Base-by-base conservation (phyloP, 208 protist genomes). In the Tritrichomonas foetus region DNA sequence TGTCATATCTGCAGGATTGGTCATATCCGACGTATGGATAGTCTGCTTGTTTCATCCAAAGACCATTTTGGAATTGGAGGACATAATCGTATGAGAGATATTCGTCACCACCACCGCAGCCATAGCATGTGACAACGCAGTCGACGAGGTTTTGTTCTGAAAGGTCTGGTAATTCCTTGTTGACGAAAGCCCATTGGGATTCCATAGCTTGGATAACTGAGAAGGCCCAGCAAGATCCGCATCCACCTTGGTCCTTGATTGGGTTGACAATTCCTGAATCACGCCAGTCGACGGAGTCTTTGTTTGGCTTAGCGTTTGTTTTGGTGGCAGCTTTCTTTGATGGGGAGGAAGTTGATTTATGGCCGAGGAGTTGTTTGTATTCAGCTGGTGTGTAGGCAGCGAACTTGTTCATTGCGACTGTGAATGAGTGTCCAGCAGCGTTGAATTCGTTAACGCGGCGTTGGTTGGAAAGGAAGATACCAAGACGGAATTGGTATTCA, bases 171-270 rank as follows among this genome's bases (percentile, higher is more conserved):
- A 78, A 20, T 25, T 78, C 9, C 33, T 36, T 78, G 36, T 44
- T 44, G 44, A 78, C 69, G 20, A 47, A 5, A 9, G 69, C 69
- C 3, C 25, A 78, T 44, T 78, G 25, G 3, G 84, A 93, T 93
- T 30, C 94, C 93, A 95, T 94, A 95, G 80, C 95, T 96, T 33
- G 93, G 95, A 66, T 96, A 95, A 44, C 57, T 39, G 49, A 74
- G n/a, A 95, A 95, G 14, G 95, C 94, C 96, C 95, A 96, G 94
- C 96, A 96, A 14, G 94, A 96, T 36, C 96, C 96, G 94, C 96
- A 97, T 39, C 93, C 92, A 69, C 94, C 95, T 94, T 97, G 96
- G 89, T 97, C 92, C 93, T 96, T 96, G 0, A 95, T 92, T 55
- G 57, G 93, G 14, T 94, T 96, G 3, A 97, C 96, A 55, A 95